Conservation (phyloP, 148 eudicot species). For the Persicaria tinctoria region DNA sequence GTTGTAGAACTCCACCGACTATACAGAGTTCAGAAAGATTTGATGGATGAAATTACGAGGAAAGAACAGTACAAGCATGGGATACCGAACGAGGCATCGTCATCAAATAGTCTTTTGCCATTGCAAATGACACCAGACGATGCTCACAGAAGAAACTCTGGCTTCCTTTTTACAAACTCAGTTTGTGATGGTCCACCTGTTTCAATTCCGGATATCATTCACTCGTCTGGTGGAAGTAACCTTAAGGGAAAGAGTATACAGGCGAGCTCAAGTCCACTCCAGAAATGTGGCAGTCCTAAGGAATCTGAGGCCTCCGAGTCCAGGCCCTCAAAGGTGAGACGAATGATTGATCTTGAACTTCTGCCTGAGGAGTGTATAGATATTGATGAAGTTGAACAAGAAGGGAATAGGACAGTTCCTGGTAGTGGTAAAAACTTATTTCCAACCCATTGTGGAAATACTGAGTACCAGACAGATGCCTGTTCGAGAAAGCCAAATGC, state of each 20-base stretch:
- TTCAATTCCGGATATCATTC: conserved; percentile 25
- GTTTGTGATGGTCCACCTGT: neutral
- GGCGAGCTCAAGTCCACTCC: conserved; percentile 22
- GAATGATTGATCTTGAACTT: conserved; percentile 64
- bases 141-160: neutral
- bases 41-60: conserved; percentile 61
- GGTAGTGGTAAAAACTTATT: conserved; percentile 19
- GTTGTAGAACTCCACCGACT: conserved; percentile 77
- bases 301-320: conserved; percentile 55
- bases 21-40: conserved; percentile 58
- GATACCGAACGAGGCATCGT: conserved; percentile 47
- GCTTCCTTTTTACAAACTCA: no score
- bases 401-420: conserved; percentile 17
- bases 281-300: conserved; percentile 34
- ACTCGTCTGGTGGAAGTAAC: conserved; percentile 29
- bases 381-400: conserved; percentile 45
- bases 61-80: conserved; percentile 33
- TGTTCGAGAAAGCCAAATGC: conserved; percentile 28
- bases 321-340: conserved; percentile 62
- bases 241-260: conserved; percentile 31
- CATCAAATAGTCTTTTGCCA: conserved; percentile 51
- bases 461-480: conserved; percentile 19
- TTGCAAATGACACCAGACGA: conserved; percentile 44
- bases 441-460: conserved; percentile 10
- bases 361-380: conserved; percentile 69